Evolutionary conservation across 305 asterid genomes (phyloP).

Genomic region (Solanum hybrid): DNA sequence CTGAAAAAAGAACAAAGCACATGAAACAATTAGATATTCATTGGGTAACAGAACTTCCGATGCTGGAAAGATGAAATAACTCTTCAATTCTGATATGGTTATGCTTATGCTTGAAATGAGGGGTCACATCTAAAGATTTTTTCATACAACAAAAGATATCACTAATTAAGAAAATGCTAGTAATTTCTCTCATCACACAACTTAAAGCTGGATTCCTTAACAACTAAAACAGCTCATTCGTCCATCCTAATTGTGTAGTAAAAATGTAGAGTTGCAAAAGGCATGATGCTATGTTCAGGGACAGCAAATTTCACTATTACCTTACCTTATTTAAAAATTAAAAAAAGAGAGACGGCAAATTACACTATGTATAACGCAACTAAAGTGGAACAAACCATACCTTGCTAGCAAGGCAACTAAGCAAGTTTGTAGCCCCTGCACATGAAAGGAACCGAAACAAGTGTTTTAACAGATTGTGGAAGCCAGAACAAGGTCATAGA

Average conservation of each 20-base stretch:
- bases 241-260: background rate
- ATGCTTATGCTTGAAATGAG: background rate
- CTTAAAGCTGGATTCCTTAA: background rate
- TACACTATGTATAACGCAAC: background rate
- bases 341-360: background rate
- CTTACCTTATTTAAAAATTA: background rate
- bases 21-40: background rate
- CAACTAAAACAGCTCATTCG: background rate
- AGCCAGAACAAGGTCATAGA: background rate
- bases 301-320: background rate
- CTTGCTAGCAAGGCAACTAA: slow-evolving; percentile 72
- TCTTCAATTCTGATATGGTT: background rate
- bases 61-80: background rate
- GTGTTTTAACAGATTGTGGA: background rate
- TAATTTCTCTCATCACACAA: background rate
- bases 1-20: slow-evolving; percentile 25
- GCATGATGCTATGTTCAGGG: background rate
- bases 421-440: slow-evolving; percentile 89
- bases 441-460: background rate
- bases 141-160: background rate
- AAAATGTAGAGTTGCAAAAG: background rate
- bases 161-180: background rate
- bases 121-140: background rate
- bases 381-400: slow-evolving; percentile 20
- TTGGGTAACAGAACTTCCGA: background rate